Evolutionary conservation across 495 filamentous ascomycete species (phyloP).

Genomic region (Xylaria palmicola): DNA sequence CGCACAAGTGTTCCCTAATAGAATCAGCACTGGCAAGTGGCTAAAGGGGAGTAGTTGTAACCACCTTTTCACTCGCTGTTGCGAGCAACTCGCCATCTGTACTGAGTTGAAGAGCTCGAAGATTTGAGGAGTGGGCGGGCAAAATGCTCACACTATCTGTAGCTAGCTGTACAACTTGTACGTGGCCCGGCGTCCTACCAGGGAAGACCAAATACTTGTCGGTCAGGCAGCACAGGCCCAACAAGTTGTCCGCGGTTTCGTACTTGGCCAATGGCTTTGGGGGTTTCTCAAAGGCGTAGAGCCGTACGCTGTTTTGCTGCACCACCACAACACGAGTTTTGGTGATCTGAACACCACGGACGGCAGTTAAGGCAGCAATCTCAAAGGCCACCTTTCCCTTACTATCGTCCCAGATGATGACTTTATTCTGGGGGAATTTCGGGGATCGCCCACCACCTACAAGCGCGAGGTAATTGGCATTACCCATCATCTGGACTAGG

Average conservation of each 20-base stretch:
- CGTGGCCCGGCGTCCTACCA: slow-evolving; percentile 79
- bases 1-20: slow-evolving; percentile 81
- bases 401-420: slow-evolving; percentile 89
- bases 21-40: background rate
- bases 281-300: slow-evolving; percentile 76
- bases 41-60: background rate
- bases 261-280: slow-evolving; percentile 71
- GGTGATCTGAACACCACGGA: slow-evolving; percentile 76
- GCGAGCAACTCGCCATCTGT: slow-evolving; percentile 78
- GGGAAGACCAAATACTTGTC: slow-evolving; percentile 75
- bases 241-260: slow-evolving; percentile 83
- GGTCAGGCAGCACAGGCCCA: slow-evolving; percentile 78
- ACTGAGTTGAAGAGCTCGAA: slow-evolving; percentile 80
- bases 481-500: slow-evolving; percentile 81
- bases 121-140: slow-evolving; percentile 77
- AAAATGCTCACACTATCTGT: slow-evolving; percentile 90
- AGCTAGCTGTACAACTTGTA: slow-evolving; percentile 83
- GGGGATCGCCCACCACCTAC: slow-evolving; percentile 86
- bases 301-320: slow-evolving; percentile 76
- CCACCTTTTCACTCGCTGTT: slow-evolving; percentile 82
- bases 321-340: slow-evolving; percentile 77
- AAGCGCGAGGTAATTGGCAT: slow-evolving; percentile 83
- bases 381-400: slow-evolving; percentile 70
- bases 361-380: slow-evolving; percentile 55
- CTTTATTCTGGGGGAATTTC: slow-evolving; percentile 87